Evolutionary conservation across 208 protist genomes (phyloP), one percentile per base, ranked within the genome.

Genomic region (Crithidia acanthocephali): DNA sequence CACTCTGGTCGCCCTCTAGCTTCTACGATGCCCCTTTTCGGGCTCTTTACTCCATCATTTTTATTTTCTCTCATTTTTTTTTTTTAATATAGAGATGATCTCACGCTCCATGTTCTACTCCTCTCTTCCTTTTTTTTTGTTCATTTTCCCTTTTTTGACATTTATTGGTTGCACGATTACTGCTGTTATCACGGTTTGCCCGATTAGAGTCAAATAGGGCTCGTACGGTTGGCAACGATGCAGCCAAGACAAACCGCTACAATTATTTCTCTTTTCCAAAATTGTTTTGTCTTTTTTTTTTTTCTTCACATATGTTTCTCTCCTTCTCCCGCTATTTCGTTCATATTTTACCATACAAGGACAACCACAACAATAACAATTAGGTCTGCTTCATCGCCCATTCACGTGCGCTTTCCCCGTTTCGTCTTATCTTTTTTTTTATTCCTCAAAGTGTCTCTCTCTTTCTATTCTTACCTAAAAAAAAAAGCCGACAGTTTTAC

Each of bases 381-480:
- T 20, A 9, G 44, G 44, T 15, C 44, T 48, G 44, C 44, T 48
- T 48, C 16, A 9, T 48, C 4, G 44, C 44, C 44, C 16, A 13
- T 15, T 48, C 44, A 48, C 6, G 18, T n/a, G 18, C 44, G 16
- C 44, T 48, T 48, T 11, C 11, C 11, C 35, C 35, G 35, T 40
- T 13, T 40, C 35, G 5, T 40, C 35, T 11, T 13, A 13, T 15
- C 44, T 48, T 48, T 58, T 45, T 22, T 32, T 23, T 48, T 48
- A 30, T 16, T n/a, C 23, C 13, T 23, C 20, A 18, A 22, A 40
- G 27, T 42, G n/a, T 69, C 23, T 58, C 25, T 69, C 45, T 69
- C 45, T 55, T 25, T 59, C 30, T 59, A 52, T 68, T 44, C 47
- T 70, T 63, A 60, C 68, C 42, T 56, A 58, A 42, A 48, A 58